Evolutionary conservation across 495 filamentous ascomycete species (phyloP).

Genomic region (Tuber brumale): DNA sequence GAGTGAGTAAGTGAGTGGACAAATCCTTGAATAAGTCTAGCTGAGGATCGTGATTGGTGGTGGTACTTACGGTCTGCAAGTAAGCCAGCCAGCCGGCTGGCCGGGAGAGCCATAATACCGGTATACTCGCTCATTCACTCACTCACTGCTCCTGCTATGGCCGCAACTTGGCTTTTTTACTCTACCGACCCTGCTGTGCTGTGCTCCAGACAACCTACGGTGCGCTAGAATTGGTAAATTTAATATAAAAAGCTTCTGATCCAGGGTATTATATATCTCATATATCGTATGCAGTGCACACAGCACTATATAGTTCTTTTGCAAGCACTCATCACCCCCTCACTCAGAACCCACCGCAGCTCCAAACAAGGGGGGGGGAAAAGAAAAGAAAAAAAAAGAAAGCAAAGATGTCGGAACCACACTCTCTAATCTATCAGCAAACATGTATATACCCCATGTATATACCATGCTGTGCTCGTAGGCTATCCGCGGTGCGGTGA

Average conservation of each 20-base stretch:
- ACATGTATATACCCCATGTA: not conserved
- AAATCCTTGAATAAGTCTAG: not conserved
- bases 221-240: not conserved
- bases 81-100: not conserved
- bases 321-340: not conserved
- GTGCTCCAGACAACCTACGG: not conserved
- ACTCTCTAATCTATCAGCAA: not conserved
- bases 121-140: not conserved
- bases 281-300: not conserved
- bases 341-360: not conserved
- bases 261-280: not conserved
- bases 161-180: not conserved
- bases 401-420: slow-evolving; percentile 10
- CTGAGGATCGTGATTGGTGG: not conserved
- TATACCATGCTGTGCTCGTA: not conserved
- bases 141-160: not conserved
- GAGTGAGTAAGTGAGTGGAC: not conserved
- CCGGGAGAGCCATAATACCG: not conserved
- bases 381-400: slow-evolving; percentile 12
- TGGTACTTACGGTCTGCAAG: not conserved
- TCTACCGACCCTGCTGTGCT: not conserved
- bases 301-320: not conserved
- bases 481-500: not conserved
- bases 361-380: slow-evolving; percentile 1
- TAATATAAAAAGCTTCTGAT: not conserved